Conservation (phyloP, 768 basidiomycete genomes). For the Tylopilus balloui region DNA sequence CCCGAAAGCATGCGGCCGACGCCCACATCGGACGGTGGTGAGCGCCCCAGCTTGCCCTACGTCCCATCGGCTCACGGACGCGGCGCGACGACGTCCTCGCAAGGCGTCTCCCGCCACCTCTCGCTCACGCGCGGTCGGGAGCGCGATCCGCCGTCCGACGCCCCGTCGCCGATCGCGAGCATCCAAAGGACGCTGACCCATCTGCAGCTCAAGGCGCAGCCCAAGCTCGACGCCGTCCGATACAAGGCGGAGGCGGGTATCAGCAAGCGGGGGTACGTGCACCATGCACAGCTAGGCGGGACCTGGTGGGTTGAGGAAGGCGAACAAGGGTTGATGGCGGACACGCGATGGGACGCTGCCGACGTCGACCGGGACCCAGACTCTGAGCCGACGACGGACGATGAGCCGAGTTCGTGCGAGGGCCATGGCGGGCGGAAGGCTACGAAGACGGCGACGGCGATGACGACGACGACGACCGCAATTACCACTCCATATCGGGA, state of each 20-base stretch:
- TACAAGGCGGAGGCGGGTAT: constrained; percentile 73
- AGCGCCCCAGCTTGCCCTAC: constrained; percentile 11
- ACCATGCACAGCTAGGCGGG: constrained; percentile 27
- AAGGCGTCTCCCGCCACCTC: no score
- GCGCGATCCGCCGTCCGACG: constrained; percentile 14
- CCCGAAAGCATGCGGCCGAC: constrained; percentile 64
- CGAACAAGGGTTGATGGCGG: constrained; percentile 37
- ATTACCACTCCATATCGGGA: constrained; percentile 6
- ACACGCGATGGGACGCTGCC: constrained; percentile 31
- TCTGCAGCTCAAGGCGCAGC: constrained; percentile 41
- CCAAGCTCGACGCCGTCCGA: constrained; percentile 55
- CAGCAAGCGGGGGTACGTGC: constrained; percentile 54
- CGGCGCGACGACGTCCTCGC: no score
- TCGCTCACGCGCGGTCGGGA: constrained; percentile 32
- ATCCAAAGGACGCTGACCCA: constrained; percentile 43
- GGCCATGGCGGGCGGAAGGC: constrained; percentile 5
- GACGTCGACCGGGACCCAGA: constrained; percentile 19
- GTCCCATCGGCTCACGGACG: constrained; percentile 7
- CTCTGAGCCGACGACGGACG: constrained; percentile 23
- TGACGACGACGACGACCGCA: no score
- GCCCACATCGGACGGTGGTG: constrained; percentile 11
- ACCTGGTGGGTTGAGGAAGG: constrained; percentile 33
- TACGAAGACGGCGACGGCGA: not conserved
- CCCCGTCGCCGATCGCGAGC: constrained; percentile 34
- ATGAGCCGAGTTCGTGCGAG: constrained; percentile 23